A percentile compares a stretch with the other conserved stretches of the same genome.
These are phyloP conservation scores for Madurella mycetomatis DNA, from an alignment of 2,329 filamentous ascomycete genomes.

Conservation along the genomic window DNA sequence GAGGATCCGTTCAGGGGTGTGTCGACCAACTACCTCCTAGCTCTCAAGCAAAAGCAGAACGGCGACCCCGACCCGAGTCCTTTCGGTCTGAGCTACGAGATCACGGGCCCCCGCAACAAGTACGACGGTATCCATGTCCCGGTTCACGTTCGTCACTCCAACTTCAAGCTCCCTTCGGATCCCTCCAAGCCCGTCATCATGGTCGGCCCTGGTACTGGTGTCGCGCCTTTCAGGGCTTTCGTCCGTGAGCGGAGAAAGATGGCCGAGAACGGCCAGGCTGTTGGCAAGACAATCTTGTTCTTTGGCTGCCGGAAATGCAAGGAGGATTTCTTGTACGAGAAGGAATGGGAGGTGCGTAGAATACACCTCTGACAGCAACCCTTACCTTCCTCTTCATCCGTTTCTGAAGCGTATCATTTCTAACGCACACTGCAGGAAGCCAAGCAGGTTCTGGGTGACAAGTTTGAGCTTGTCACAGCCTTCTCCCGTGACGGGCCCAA, in stretches of 20 bases:
- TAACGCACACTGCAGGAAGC: constrained; percentile 58
- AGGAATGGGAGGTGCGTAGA: constrained; percentile 82
- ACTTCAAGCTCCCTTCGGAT: constrained; percentile 97
- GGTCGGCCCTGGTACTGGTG: constrained; percentile 93
- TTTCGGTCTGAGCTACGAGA: constrained; percentile 79
- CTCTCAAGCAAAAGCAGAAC: constrained; percentile 95
- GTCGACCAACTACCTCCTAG: constrained; percentile 92
- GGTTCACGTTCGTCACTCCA: constrained; percentile 94
- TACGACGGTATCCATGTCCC: constrained; percentile 94
- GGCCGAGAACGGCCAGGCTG: constrained; percentile 71
- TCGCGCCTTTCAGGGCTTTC: constrained; percentile 93
- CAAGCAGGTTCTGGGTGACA: constrained; percentile 77
- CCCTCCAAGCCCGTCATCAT: constrained; percentile 92
- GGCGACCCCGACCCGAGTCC: constrained; percentile 76
- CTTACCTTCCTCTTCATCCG: no score
- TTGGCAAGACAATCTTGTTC: constrained; percentile 87
- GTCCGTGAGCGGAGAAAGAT: constrained; percentile 87
- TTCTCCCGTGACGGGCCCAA: constrained; percentile 85
- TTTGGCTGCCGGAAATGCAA: constrained; percentile 83
- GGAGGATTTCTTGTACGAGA: constrained; percentile 91
- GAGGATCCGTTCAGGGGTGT: constrained; percentile 82
- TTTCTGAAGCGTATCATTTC: background rate
- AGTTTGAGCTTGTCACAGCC: constrained; percentile 84
- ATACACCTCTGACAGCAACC: constrained; percentile 3
- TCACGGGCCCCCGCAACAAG: constrained; percentile 88